phyloP scores from a whole-genome alignment of 495 filamentous ascomycete species.

The Xeromyces bisporus region DNA sequence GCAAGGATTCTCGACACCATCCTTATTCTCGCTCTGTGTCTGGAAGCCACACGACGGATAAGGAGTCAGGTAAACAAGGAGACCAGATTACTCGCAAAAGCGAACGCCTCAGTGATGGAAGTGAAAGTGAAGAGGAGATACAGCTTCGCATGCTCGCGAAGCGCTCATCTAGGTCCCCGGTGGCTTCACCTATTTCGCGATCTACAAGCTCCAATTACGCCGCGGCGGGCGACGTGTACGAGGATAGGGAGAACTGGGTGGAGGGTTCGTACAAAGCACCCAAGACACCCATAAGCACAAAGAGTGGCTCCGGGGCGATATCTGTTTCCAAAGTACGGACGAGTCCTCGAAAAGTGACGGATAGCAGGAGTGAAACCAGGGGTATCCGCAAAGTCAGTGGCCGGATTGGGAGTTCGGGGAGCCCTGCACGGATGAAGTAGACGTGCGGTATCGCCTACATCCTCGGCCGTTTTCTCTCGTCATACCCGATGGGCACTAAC shows the following conservation, averaged over 20 bases:
- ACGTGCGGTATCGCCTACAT: slow-evolving; percentile 1
- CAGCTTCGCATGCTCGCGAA: slow-evolving; percentile 52
- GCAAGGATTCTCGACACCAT: slow-evolving; percentile 40
- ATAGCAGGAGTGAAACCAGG: slow-evolving; percentile 34
- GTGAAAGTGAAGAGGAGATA: slow-evolving; percentile 64
- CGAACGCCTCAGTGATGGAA: slow-evolving; percentile 31
- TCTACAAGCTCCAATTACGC: slow-evolving; percentile 36
- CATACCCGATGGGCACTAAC: slow-evolving; percentile 1
- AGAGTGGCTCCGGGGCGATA: slow-evolving; percentile 49
- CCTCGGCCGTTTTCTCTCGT: background rate
- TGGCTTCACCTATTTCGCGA: slow-evolving; percentile 26
- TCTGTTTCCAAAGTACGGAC: slow-evolving; percentile 57
- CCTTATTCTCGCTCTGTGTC: slow-evolving; percentile 34
- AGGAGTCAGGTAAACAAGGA: slow-evolving; percentile 15
- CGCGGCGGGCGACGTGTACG: slow-evolving; percentile 21
- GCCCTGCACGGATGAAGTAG: slow-evolving; percentile 17
- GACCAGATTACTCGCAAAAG: slow-evolving; percentile 21
- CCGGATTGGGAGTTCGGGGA: slow-evolving; percentile 66
- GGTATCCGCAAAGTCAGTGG: slow-evolving; percentile 85
- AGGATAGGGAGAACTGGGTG: slow-evolving; percentile 31
- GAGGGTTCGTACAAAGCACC: slow-evolving; percentile 23
- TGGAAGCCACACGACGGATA: slow-evolving; percentile 21
- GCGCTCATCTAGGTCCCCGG: slow-evolving; percentile 36
- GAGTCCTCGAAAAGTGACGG: slow-evolving; percentile 42
- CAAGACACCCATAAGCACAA: slow-evolving; percentile 48